Conservation (phyloP, 2,329 filamentous ascomycete genomes). For the Elsinoe necatrix region DNA sequence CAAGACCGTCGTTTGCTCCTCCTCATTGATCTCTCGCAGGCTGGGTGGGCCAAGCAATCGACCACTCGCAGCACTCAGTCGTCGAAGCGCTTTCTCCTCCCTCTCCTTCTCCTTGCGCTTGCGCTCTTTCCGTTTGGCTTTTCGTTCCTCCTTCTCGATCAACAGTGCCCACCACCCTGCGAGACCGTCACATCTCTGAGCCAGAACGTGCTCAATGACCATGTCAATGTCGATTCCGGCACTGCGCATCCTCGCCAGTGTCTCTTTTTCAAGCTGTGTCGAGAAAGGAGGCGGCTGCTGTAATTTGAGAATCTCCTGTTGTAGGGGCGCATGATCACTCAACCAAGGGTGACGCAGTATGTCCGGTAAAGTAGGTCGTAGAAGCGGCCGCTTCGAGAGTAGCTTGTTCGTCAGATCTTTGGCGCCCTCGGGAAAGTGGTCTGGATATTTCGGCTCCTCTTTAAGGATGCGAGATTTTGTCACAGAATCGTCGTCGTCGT, state of each 20-base stretch:
- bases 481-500: slow-evolving; percentile 87
- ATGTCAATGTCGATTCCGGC: slow-evolving; percentile 90
- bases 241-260: slow-evolving; percentile 81
- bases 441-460: slow-evolving; percentile 77
- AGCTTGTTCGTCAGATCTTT: slow-evolving; percentile 66
- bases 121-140: slow-evolving; percentile 67
- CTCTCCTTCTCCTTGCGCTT: slow-evolving; percentile 79
- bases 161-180: slow-evolving; percentile 95
- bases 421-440: slow-evolving; percentile 68
- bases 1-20: slow-evolving; percentile 45
- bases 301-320: slow-evolving; percentile 80
- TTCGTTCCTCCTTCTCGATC: slow-evolving; percentile 88
- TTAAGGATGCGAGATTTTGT: slow-evolving; percentile 79
- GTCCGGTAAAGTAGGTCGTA: slow-evolving; percentile 73
- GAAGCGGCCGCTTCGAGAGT: slow-evolving; percentile 81
- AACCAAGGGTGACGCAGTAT: slow-evolving; percentile 85
- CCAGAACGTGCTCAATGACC: slow-evolving; percentile 86
- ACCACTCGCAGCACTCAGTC: slow-evolving; percentile 83
- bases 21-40: slow-evolving; percentile 70
- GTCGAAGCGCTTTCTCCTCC: slow-evolving; percentile 68
- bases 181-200: slow-evolving; percentile 80
- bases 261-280: slow-evolving; percentile 80
- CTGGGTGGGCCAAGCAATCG: slow-evolving; percentile 65
- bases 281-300: slow-evolving; percentile 75
- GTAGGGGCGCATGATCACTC: slow-evolving; percentile 73